Evolutionary conservation across 1,139 yeast species (phyloP).

Genomic region (Saccharomyces hybrid): DNA sequence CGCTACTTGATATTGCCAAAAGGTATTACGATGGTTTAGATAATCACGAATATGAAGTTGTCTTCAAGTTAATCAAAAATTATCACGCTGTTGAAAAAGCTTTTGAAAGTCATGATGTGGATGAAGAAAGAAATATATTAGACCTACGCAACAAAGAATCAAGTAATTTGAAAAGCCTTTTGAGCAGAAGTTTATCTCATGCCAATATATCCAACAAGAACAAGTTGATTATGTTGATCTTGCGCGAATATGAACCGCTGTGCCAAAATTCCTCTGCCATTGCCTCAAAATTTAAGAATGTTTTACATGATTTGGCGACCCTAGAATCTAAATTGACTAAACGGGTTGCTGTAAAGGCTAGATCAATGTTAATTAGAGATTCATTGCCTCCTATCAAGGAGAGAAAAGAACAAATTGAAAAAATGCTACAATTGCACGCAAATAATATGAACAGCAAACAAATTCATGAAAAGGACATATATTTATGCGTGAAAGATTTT

Average conservation of each 20-base stretch:
- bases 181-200: slow-evolving; percentile 67
- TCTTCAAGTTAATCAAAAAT: slow-evolving; percentile 56
- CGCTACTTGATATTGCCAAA: slow-evolving; percentile 59
- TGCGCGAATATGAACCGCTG: slow-evolving; percentile 67
- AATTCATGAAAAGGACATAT: slow-evolving; percentile 61
- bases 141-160: slow-evolving; percentile 77
- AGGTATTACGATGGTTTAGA: slow-evolving; percentile 65
- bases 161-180: slow-evolving; percentile 63
- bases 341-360: slow-evolving; percentile 84
- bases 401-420: slow-evolving; percentile 91
- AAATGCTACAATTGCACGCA: slow-evolving; percentile 81
- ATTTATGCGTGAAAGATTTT: slow-evolving; percentile 69
- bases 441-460: slow-evolving; percentile 83
- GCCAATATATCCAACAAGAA: slow-evolving; percentile 86
- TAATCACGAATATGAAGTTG: slow-evolving; percentile 70
- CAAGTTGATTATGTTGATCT: slow-evolving; percentile 72
- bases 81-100: slow-evolving; percentile 67
- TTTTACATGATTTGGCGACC: slow-evolving; percentile 69
- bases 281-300: slow-evolving; percentile 59
- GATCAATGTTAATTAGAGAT: slow-evolving; percentile 89
- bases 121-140: slow-evolving; percentile 80
- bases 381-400: slow-evolving; percentile 89
- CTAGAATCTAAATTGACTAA: slow-evolving; percentile 81
- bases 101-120: slow-evolving; percentile 61
- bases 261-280: slow-evolving; percentile 55